phyloP scores from a whole-genome alignment of 2,329 filamentous ascomycete species.

The Helotiales sp. region DNA sequence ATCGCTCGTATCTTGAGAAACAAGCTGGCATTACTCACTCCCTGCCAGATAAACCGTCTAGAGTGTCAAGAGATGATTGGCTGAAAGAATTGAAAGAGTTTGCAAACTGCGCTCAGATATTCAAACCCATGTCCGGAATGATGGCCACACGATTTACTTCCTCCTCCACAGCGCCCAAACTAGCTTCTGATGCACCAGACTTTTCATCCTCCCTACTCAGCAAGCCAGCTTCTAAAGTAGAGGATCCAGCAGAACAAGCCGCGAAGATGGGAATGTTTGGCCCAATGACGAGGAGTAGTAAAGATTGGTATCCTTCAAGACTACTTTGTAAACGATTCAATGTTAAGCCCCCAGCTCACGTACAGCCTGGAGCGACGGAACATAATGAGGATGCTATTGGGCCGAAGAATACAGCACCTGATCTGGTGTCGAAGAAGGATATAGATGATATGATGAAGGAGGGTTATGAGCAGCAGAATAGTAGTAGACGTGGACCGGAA shows the following conservation, averaged over 20 bases:
- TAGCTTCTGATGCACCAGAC: constrained; percentile 39
- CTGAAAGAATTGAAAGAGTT: constrained; percentile 76
- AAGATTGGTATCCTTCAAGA: constrained; percentile 76
- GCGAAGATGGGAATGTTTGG: constrained; percentile 93
- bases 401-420: constrained; percentile 33
- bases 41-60: constrained; percentile 51
- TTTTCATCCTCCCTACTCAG: constrained; percentile 43
- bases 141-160: constrained; percentile 95
- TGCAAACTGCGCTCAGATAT: constrained; percentile 71
- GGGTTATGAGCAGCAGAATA: constrained; percentile 33
- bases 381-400: constrained; percentile 29
- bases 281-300: constrained; percentile 71
- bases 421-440: constrained; percentile 52
- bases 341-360: constrained; percentile 73
- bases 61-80: constrained; percentile 69
- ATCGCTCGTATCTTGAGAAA: constrained; percentile 77
- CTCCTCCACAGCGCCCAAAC: constrained; percentile 50
- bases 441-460: constrained; percentile 56
- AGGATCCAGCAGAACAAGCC: constrained; percentile 81
- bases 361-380: constrained; percentile 52
- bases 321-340: constrained; percentile 95
- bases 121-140: constrained; percentile 85
- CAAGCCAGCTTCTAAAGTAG: constrained; percentile 53
- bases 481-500: neutral
- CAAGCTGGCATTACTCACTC: constrained; percentile 62